A percentile compares a stretch with the other conserved stretches of the same genome.
phyloP scores from a whole-genome alignment of 257 asterid species.

The Solanum virginianum region DNA sequence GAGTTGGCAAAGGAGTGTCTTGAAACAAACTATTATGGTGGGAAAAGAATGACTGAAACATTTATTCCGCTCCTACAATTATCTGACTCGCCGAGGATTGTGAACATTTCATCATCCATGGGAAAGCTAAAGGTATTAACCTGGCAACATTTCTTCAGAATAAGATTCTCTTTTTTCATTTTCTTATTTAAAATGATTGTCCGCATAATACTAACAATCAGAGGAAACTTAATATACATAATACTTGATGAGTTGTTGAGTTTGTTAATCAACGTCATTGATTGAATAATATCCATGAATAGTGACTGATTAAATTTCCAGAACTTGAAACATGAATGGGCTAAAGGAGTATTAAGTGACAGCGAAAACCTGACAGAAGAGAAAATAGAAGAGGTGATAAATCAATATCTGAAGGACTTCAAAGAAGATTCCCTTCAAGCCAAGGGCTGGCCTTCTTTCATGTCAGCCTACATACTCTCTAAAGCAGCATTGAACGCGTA shows the following conservation, averaged over 20 bases:
- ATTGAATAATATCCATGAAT: not conserved
- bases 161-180: too few species aligned
- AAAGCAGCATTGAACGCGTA: conserved; percentile 44
- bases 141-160: not conserved
- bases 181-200: not conserved
- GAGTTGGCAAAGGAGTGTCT: conserved; percentile 26
- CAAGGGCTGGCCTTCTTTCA: conserved; percentile 22
- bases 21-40: conserved; percentile 30
- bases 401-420: conserved; percentile 20
- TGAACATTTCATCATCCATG: conserved; percentile 31
- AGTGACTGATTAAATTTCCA: not conserved
- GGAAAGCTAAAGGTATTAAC: conserved; percentile 30
- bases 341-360: conserved; percentile 14
- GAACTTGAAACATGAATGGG: conserved; percentile 34
- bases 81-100: conserved; percentile 35
- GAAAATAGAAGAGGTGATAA: conserved; percentile 21
- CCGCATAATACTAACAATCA: not conserved
- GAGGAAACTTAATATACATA: not conserved
- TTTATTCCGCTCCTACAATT: conserved; percentile 22
- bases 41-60: conserved; percentile 22
- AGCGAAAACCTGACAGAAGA: conserved; percentile 26
- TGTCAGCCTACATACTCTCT: conserved; percentile 32
- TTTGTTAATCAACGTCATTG: not conserved
- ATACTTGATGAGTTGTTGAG: not conserved
- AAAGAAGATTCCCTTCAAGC: conserved; percentile 17